Conservation (phyloP, 2,329 filamentous ascomycete species). For the Xylariales sp. region DNA sequence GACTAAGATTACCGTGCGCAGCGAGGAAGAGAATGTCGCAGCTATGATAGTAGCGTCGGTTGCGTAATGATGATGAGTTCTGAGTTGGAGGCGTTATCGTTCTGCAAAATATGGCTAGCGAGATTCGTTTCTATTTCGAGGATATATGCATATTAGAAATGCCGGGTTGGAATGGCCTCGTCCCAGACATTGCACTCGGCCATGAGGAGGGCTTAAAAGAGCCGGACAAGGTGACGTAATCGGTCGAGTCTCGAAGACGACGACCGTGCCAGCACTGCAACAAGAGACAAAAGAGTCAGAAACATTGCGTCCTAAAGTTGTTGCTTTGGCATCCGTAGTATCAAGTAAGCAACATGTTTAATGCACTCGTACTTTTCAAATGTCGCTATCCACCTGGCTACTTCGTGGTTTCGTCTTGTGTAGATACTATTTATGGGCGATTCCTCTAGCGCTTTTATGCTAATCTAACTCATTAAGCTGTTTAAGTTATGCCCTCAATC, state of each 20-base stretch:
- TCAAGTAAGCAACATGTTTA: conserved; percentile 4
- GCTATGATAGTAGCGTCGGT: conserved; percentile 85
- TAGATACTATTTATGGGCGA: too few relatives aligned
- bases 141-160: conserved; percentile 45
- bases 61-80: conserved; percentile 65
- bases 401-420: too few relatives aligned
- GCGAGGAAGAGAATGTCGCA: conserved; percentile 93
- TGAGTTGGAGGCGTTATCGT: conserved; percentile 47
- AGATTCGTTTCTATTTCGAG: conserved; percentile 46
- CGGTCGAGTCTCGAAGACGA: conserved; percentile 18
- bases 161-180: conserved; percentile 27
- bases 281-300: conserved; percentile 12
- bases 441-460: too few relatives aligned
- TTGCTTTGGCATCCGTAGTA: not conserved
- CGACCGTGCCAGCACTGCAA: conserved; percentile 7
- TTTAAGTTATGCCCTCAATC: too few relatives aligned
- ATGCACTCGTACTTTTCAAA: not conserved
- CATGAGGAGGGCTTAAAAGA: conserved; percentile 7
- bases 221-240: conserved; percentile 16
- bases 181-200: conserved; percentile 16
- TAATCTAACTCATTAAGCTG: too few relatives aligned
- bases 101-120: conserved; percentile 48
- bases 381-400: not conserved
- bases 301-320: not conserved
- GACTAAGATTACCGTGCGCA: conserved; percentile 91